phyloP scores from a whole-genome alignment of 1,284 basidiomycete genomes.

The Peniophora sp. region DNA sequence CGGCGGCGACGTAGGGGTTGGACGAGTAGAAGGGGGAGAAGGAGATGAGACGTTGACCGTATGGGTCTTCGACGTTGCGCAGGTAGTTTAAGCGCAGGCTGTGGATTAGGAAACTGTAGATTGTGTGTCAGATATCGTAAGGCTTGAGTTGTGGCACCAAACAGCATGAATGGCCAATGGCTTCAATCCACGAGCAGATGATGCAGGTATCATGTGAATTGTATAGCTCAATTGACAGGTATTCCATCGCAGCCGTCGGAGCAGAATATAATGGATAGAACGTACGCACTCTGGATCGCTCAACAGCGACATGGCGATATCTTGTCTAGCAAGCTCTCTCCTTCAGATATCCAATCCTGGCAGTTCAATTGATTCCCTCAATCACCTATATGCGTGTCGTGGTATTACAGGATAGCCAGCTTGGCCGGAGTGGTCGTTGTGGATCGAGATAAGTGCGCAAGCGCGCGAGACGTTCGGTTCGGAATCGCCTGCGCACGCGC shows the following conservation, averaged over 20 bases:
- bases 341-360: neutral
- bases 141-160: slow-evolving; percentile 3
- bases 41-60: slow-evolving; percentile 73
- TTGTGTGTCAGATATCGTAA: no score
- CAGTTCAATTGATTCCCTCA: no score
- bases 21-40: slow-evolving; percentile 63
- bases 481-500: no score
- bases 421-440: no score
- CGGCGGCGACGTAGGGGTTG: slow-evolving; percentile 77
- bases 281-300: slow-evolving; percentile 48
- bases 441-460: no score
- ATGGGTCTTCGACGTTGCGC: slow-evolving; percentile 80
- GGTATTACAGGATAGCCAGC: no score
- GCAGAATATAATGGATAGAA: neutral
- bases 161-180: neutral
- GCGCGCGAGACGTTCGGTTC: no score
- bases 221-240: no score
- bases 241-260: neutral
- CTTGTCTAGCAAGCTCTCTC: neutral
- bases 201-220: no score
- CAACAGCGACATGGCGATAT: slow-evolving; percentile 49
- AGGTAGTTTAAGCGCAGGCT: slow-evolving; percentile 79
- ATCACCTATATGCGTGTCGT: no score
- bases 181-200: no score
- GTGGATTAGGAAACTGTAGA: slow-evolving; percentile 75